These are phyloP conservation scores for Papiliotrema flavescens DNA, from an alignment of 1,284 basidiomycete species.

Conservation along the genomic window DNA sequence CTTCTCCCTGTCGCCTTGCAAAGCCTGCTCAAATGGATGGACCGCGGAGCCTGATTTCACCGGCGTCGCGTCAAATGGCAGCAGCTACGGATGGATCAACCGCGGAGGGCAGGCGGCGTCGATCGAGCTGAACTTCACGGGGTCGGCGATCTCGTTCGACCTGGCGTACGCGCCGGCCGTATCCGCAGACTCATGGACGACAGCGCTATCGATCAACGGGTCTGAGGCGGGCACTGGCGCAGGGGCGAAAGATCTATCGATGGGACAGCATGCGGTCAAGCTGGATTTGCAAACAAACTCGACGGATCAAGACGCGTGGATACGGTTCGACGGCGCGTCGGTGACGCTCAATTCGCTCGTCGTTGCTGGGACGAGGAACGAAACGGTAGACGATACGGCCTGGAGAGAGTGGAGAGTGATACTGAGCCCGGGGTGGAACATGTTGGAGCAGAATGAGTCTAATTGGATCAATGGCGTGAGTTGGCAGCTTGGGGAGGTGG, in stretches of 20 bases:
- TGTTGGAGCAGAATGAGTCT: conserved; percentile 26
- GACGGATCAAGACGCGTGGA: conserved; percentile 10
- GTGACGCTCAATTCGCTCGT: conserved; percentile 14
- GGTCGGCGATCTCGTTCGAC: conserved; percentile 10
- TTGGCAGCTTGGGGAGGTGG: conserved; percentile 2
- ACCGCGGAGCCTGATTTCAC: not conserved
- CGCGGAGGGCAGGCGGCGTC: not conserved
- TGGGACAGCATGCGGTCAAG: conserved; percentile 17
- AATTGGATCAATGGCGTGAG: conserved; percentile 35
- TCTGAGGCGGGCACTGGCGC: conserved; percentile 1
- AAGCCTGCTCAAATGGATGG: conserved; percentile 20
- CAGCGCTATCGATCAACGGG: conserved; percentile 14
- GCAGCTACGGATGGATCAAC: not conserved
- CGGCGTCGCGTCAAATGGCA: too few relatives aligned
- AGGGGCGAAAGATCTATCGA: conserved; percentile 7
- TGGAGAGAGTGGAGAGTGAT: conserved; percentile 30
- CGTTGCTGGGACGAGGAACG: conserved; percentile 16
- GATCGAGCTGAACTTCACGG: conserved; percentile 5
- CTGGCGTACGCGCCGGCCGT: conserved; percentile 4
- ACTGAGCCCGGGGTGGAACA: conserved; percentile 37
- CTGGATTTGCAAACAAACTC: conserved; percentile 9
- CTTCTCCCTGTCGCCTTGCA: conserved; percentile 24
- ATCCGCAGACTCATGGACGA: conserved; percentile 13
- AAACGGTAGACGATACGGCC: conserved; percentile 36
- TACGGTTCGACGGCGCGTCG: conserved; percentile 18